Evolutionary conservation across 805 yeast genomes (phyloP).

Genomic region (Wickerhamiella australiensis): DNA sequence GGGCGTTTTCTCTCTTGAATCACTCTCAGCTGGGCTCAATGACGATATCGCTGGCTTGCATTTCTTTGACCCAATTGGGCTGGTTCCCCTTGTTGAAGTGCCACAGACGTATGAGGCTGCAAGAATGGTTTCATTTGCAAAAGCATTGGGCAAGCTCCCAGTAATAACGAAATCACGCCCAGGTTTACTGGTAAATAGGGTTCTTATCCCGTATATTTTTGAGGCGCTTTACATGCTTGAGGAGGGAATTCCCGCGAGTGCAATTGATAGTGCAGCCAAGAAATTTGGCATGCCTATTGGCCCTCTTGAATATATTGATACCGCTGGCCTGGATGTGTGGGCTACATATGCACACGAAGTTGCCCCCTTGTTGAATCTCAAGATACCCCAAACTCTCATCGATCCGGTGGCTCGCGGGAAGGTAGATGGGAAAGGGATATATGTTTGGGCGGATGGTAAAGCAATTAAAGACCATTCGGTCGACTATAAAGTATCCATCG

Average conservation of each 20-base stretch:
- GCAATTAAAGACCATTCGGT: background rate
- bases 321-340: slow-evolving; percentile 1
- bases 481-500: background rate
- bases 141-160: slow-evolving; percentile 5
- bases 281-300: slow-evolving; percentile 11
- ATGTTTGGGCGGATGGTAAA: background rate
- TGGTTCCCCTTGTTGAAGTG: slow-evolving; percentile 8
- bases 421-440: background rate
- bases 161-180: background rate
- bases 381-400: background rate
- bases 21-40: background rate
- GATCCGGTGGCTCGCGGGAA: background rate
- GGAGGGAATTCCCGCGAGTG: slow-evolving; percentile 69
- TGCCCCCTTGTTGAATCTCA: background rate
- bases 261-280: background rate
- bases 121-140: slow-evolving; percentile 6
- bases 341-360: background rate
- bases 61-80: slow-evolving; percentile 4
- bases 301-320: background rate
- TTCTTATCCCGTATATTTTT: slow-evolving; percentile 36
- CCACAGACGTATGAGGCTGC: background rate
- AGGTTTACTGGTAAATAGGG: background rate
- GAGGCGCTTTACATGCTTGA: slow-evolving; percentile 89
- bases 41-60: slow-evolving; percentile 5
- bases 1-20: slow-evolving; percentile 5